phyloP scores from a whole-genome alignment of 805 yeast species.

The Teunomyces panamensis region DNA sequence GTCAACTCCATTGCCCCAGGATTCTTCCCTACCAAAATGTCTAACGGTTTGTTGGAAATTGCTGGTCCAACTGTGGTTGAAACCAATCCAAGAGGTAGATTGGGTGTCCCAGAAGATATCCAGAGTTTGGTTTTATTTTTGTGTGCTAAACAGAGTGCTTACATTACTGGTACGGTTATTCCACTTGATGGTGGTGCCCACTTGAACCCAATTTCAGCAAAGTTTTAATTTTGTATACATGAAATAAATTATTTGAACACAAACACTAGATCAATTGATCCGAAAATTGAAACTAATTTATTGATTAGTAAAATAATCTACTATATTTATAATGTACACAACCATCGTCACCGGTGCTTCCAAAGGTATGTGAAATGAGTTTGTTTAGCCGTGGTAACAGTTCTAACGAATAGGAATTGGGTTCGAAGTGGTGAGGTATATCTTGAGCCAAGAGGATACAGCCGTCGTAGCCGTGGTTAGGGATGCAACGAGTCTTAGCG shows the following conservation, averaged over 20 bases:
- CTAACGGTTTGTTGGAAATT: constrained; percentile 56
- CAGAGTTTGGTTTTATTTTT: constrained; percentile 55
- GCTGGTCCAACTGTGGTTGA: constrained; percentile 47
- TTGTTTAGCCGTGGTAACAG: neutral
- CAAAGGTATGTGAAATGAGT: constrained; percentile 37
- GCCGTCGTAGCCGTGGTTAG: constrained; percentile 74
- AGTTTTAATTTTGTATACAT: neutral
- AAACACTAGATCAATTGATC: neutral
- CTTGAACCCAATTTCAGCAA: constrained; percentile 18
- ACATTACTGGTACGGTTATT: constrained; percentile 63
- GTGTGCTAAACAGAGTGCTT: constrained; percentile 51
- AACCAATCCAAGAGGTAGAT: constrained; percentile 58
- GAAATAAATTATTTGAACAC: neutral
- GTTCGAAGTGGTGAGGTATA: constrained; percentile 57
- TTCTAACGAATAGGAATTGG: constrained; percentile 63
- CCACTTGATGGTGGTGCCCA: constrained; percentile 72
- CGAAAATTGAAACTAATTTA: too few relatives aligned
- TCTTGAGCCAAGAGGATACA: constrained; percentile 34
- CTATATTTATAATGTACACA: constrained; percentile 15
- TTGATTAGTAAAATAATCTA: too few relatives aligned
- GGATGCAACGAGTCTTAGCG: constrained; percentile 45
- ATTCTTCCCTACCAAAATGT: constrained; percentile 73
- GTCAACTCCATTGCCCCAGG: constrained; percentile 77
- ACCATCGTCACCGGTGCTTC: constrained; percentile 63
- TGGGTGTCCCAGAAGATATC: constrained; percentile 61